Evolutionary conservation across 2,329 filamentous ascomycete species (phyloP).

Genomic region (Diaporthe humulicola): DNA sequence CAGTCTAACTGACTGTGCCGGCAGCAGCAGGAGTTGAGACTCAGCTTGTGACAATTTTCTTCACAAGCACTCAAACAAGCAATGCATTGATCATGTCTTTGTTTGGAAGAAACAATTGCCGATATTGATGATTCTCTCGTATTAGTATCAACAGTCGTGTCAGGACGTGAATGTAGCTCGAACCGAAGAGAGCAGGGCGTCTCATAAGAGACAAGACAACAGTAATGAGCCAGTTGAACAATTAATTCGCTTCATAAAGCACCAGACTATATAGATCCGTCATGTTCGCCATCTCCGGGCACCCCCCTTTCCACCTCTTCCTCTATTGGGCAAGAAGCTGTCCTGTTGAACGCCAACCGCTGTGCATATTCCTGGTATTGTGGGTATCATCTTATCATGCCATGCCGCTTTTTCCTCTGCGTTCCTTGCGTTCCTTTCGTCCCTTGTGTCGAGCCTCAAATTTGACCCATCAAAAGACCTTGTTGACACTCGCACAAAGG

Average conservation of each 20-base stretch:
- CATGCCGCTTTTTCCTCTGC: neutral
- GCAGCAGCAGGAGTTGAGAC: neutral
- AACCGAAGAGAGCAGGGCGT: neutral
- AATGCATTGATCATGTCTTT: neutral
- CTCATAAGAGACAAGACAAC: neutral
- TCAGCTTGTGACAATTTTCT: neutral
- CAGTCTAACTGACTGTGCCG: neutral
- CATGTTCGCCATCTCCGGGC: neutral
- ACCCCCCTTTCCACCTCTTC: neutral
- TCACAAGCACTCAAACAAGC: neutral
- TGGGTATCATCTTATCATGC: conserved; percentile 25
- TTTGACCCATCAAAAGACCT: neutral
- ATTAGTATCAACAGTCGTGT: too few relatives aligned
- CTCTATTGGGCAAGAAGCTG: neutral
- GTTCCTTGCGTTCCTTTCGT: neutral
- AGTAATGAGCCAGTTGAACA: neutral
- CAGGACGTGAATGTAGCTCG: neutral
- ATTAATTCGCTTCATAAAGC: neutral
- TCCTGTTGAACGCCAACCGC: conserved; percentile 19
- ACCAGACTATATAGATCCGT: neutral
- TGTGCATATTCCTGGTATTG: conserved; percentile 28
- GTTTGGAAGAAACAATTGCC: neutral
- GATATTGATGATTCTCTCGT: too few relatives aligned
- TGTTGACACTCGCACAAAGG: neutral
- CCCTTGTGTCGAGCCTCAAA: neutral